Base-by-base conservation (phyloP, 148 eudicot genomes). In the Agrostemma githago region DNA sequence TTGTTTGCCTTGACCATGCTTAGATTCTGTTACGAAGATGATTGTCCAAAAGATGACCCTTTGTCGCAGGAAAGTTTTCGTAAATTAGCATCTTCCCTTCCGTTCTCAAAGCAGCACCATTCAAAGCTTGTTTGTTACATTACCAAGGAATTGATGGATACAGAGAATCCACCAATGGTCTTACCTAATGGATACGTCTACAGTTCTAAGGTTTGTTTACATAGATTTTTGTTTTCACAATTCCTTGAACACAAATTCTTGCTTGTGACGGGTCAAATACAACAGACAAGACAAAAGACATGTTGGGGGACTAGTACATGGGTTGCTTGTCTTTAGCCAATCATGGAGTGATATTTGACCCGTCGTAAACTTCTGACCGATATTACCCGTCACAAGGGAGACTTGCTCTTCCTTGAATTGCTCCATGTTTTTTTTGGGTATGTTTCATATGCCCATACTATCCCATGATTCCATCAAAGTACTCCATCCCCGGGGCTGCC, bases 61-160 rank as follows among this genome's bases (percentile, higher is more conserved):
- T 67, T 96, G 74, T 96, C 97, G 26, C 99, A 92, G 79, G 97
- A 96, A 80, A 84, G 86, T 83, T 96, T 96, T 81, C 96, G 97
- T 42, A 92, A 96, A 78, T 79, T 96, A 75, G 99, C 99, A 34
- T 61, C 57, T 37, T 82, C 88, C 7, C 79, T 96, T 44, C 99
- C 99, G n/a, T 96, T 85, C 84, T 96, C 97, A 20, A 96, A 96
- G 92, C 99, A 96, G 84, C 99, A 96, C 76, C 97, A 90, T 78
- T 96, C 99, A 6, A 96, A 96, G 83, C 96, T 96, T 61, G 97
- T 96, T 37, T 96, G 99, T 86, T 88, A 89, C 85, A 92, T 96
- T 67, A 92, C 89, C 56, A 96, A 96, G 82, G 99, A 96, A 86
- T 66, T 92, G 56, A 96, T 96, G 97, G 99, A 96, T 87, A 92